Evolutionary conservation across 805 yeast genomes (phyloP).

Genomic region (Metschnikowia henanensis): DNA sequence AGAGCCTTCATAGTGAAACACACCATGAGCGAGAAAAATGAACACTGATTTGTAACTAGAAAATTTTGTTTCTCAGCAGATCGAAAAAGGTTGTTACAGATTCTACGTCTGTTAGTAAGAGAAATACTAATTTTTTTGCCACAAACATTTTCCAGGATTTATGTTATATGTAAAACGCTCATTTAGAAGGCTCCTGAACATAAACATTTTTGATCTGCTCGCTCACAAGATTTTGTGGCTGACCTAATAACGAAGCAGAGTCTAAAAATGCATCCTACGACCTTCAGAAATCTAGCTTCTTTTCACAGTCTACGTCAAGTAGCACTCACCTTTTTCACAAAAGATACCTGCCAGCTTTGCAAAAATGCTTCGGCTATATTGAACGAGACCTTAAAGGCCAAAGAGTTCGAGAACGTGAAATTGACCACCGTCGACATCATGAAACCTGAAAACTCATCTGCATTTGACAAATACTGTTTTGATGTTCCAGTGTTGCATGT

Average conservation of each 20-base stretch:
- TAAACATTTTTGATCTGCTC: not conserved
- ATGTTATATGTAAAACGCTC: too few species aligned
- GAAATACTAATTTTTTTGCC: too few species aligned
- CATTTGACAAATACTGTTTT: slow-evolving; percentile 73
- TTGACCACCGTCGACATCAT: slow-evolving; percentile 56
- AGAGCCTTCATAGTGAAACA: too few species aligned
- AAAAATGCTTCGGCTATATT: slow-evolving; percentile 60
- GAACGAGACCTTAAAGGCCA: slow-evolving; percentile 38
- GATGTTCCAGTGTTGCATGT: slow-evolving; percentile 81
- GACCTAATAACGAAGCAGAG: too few species aligned
- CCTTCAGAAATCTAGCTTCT: not conserved
- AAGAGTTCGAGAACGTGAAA: slow-evolving; percentile 25
- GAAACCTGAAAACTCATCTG: slow-evolving; percentile 54
- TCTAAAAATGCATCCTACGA: not conserved
- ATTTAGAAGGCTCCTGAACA: not conserved
- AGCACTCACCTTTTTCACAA: slow-evolving; percentile 60
- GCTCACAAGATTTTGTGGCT: not conserved
- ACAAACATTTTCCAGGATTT: too few species aligned
- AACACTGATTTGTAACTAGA: too few species aligned
- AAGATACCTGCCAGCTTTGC: slow-evolving; percentile 68
- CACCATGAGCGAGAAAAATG: too few species aligned
- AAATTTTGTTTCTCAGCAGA: too few species aligned
- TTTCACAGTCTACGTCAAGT: slow-evolving; percentile 4
- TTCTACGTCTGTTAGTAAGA: too few species aligned
- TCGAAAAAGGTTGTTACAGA: too few species aligned